phyloP scores from a whole-genome alignment of 192 early-diverging fungal species.

The Dissophora globulifera region DNA sequence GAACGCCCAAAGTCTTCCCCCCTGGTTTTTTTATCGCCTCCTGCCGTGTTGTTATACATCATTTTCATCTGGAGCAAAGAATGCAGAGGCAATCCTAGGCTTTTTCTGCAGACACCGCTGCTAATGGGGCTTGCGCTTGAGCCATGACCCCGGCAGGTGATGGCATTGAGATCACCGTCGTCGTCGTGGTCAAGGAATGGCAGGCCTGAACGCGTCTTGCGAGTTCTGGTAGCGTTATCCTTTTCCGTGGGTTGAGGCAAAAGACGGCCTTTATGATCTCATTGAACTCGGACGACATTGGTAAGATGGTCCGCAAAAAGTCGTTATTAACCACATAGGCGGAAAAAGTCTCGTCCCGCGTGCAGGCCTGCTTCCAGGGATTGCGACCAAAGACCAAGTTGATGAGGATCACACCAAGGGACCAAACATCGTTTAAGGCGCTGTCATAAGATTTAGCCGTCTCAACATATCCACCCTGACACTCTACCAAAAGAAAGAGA shows the following conservation, averaged over 20 bases:
- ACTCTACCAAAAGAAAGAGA: conserved; percentile 55
- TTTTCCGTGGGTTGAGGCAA: conserved; percentile 55
- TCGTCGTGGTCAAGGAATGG: conserved; percentile 49
- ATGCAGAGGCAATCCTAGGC: no score
- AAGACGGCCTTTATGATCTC: conserved; percentile 64
- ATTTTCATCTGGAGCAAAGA: no score
- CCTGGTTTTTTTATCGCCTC: no score
- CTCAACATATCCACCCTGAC: conserved; percentile 75
- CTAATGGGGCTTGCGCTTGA: no score
- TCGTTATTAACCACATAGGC: conserved; percentile 61
- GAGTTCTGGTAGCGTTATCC: conserved; percentile 57
- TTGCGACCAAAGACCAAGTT: conserved; percentile 83
- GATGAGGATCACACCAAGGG: conserved; percentile 96
- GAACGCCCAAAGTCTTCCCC: no score
- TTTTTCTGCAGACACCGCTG: no score
- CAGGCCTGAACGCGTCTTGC: conserved; percentile 56
- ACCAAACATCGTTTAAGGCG: conserved; percentile 86
- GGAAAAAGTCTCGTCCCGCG: conserved; percentile 67
- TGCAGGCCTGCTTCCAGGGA: conserved; percentile 80
- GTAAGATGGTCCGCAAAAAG: conserved; percentile 70
- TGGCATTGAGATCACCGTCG: not conserved
- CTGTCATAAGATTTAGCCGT: conserved; percentile 65
- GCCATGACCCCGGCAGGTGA: not conserved
- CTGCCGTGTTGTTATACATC: no score
- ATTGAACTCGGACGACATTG: conserved; percentile 68